Evolutionary conservation across 2,329 filamentous ascomycete genomes (phyloP).

Genomic region (Xylaria sp.): DNA sequence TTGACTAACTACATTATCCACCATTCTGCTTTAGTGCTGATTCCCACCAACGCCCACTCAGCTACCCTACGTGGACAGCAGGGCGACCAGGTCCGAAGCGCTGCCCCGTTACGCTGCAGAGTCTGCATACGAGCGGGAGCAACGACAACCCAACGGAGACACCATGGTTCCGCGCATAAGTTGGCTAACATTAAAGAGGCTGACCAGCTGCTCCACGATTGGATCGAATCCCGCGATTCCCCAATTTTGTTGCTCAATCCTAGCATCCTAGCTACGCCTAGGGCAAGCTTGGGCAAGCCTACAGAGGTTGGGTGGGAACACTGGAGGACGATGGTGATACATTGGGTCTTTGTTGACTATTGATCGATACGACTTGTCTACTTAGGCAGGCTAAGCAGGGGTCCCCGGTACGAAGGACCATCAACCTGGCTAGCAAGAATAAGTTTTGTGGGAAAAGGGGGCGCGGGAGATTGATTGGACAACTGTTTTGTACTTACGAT

Average conservation of each 20-base stretch:
- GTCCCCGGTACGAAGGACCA: constrained; percentile 7
- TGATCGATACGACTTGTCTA: constrained; percentile 19
- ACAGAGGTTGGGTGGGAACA: neutral
- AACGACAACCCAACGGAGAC: neutral
- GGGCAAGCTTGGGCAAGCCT: neutral
- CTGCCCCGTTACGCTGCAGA: constrained; percentile 5
- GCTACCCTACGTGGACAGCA: constrained; percentile 2
- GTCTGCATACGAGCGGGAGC: constrained; percentile 20
- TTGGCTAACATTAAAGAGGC: constrained; percentile 29
- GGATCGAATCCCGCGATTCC: constrained; percentile 18
- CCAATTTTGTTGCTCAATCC: constrained; percentile 10
- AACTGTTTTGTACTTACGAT: constrained; percentile 5
- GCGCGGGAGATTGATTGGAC: constrained; percentile 34
- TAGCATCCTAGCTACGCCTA: constrained; percentile 6
- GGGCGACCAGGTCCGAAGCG: neutral
- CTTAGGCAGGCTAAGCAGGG: constrained; percentile 30
- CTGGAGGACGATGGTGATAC: constrained; percentile 3
- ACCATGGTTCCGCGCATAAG: constrained; percentile 15
- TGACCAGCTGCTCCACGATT: constrained; percentile 24
- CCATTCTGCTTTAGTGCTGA: constrained; percentile 29
- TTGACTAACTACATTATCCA: constrained; percentile 18
- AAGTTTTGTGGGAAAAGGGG: constrained; percentile 34
- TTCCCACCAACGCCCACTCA: constrained; percentile 12
- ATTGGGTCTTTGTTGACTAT: constrained; percentile 29
- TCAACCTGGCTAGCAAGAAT: constrained; percentile 4